A percentile compares a stretch with the other conserved stretches of the same genome.
phyloP scores from a whole-genome alignment of 2,329 filamentous ascomycete species.

The Chrysosporium keratinophilum region DNA sequence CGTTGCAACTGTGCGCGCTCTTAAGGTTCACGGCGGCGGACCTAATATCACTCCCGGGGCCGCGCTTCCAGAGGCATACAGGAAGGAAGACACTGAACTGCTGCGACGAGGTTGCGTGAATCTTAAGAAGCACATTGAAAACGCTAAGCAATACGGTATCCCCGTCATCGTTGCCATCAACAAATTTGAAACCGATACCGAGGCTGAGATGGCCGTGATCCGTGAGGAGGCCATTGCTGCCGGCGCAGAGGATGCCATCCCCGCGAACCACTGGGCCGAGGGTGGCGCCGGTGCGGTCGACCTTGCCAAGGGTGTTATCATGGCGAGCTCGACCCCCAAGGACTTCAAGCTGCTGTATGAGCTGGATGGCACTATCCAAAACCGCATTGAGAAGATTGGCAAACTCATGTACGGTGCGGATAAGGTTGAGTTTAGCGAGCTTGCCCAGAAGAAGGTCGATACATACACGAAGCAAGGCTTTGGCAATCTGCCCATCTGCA shows the following conservation, averaged over 20 bases:
- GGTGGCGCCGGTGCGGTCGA: constrained; percentile 84
- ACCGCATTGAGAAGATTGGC: constrained; percentile 83
- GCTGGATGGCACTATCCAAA: constrained; percentile 67
- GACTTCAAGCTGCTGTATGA: constrained; percentile 80
- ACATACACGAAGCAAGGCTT: constrained; percentile 89
- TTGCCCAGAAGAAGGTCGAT: constrained; percentile 92
- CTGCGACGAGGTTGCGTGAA: constrained; percentile 87
- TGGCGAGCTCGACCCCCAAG: constrained; percentile 71
- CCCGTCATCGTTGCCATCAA: constrained; percentile 97
- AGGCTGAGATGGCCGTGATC: constrained; percentile 80
- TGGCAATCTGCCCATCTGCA: constrained; percentile 84
- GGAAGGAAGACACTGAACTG: constrained; percentile 84
- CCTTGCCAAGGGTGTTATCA: constrained; percentile 75
- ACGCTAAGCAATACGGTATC: constrained; percentile 78
- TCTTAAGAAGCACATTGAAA: constrained; percentile 86
- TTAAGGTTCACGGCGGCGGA: constrained; percentile 94
- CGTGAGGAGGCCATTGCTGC: constrained; percentile 84
- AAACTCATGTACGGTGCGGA: constrained; percentile 89
- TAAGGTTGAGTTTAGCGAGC: constrained; percentile 82
- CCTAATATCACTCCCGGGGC: constrained; percentile 86
- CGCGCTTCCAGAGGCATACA: constrained; percentile 76
- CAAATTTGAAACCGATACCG: constrained; percentile 86
- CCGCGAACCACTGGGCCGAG: constrained; percentile 94
- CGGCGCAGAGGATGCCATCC: constrained; percentile 84
- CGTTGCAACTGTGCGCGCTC: constrained; percentile 85